These are phyloP conservation scores for Articulospora tetracladia DNA, from an alignment of 495 filamentous ascomycete genomes.

Conservation along the genomic window DNA sequence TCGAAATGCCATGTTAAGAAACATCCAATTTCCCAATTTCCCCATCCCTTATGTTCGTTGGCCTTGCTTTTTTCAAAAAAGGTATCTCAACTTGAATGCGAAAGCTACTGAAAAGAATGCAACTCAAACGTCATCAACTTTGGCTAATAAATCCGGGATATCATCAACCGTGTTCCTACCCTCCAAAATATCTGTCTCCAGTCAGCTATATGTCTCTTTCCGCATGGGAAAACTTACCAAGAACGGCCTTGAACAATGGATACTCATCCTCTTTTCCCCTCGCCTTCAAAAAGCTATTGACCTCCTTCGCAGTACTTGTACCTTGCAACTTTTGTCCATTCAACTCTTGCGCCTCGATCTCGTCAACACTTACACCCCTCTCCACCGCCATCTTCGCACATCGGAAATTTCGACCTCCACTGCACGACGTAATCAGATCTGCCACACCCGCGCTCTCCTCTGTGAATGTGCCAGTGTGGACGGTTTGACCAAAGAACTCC, in stretches of 20 bases:
- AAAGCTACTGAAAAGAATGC: no score
- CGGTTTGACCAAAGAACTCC: slow-evolving; percentile 80
- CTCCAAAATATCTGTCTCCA: slow-evolving; percentile 47
- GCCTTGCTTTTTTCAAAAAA: no score
- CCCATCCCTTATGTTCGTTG: no score
- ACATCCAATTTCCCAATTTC: no score
- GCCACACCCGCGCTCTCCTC: slow-evolving; percentile 96
- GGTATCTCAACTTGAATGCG: no score
- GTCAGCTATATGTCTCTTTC: background rate
- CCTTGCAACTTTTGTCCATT: slow-evolving; percentile 98
- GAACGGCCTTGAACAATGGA: slow-evolving; percentile 85
- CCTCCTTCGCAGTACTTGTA: slow-evolving; percentile 85
- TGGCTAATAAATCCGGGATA: slow-evolving; percentile 55
- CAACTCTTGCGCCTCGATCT: slow-evolving; percentile 83
- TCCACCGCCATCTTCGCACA: slow-evolving; percentile 87
- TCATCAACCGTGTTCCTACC: slow-evolving; percentile 56
- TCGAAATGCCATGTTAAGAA: no score
- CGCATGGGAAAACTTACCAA: slow-evolving; percentile 43
- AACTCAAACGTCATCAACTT: slow-evolving; percentile 21
- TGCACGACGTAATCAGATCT: slow-evolving; percentile 92
- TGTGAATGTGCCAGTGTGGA: slow-evolving; percentile 80
- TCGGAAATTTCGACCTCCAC: slow-evolving; percentile 86
- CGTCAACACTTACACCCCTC: slow-evolving; percentile 71
- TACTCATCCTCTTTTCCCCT: slow-evolving; percentile 77
- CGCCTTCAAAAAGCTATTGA: slow-evolving; percentile 80